These are phyloP conservation scores for Mortierella antarctica DNA, from an alignment of 192 early-diverging fungal genomes.

Conservation along the genomic window DNA sequence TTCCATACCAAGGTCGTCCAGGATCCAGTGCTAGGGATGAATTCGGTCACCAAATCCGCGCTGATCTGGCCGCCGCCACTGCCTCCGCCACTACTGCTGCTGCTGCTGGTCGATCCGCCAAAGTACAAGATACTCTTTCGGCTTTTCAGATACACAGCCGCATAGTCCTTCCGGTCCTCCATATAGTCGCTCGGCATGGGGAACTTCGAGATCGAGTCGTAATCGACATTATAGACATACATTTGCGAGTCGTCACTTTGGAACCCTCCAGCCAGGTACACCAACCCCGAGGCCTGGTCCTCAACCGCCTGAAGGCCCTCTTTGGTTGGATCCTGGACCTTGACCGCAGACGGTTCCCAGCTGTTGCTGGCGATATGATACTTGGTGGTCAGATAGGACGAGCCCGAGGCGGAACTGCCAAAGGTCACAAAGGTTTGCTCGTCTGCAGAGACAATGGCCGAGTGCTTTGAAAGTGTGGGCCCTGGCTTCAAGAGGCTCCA, in stretches of 20 bases:
- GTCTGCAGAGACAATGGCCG: constrained; percentile 9
- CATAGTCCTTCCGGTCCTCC: constrained; percentile 2
- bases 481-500: constrained; percentile 10
- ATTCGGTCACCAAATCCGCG: constrained; percentile 10
- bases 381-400: background rate
- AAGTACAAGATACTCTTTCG: constrained; percentile 18
- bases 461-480: constrained; percentile 10
- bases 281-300: constrained; percentile 4
- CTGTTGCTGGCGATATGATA: constrained; percentile 1
- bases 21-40: constrained; percentile 5
- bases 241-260: constrained; percentile 24
- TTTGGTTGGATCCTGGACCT: constrained; percentile 8
- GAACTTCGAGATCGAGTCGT: constrained; percentile 13
- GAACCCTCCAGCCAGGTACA: constrained; percentile 20
- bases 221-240: constrained; percentile 14
- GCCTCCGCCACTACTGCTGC: background rate
- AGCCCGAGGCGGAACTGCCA: background rate
- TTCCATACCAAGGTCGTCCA: constrained; percentile 6
- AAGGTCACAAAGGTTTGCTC: constrained; percentile 15
- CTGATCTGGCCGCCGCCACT: background rate
- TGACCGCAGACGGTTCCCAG: constrained; percentile 13
- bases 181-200: constrained; percentile 14
- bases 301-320: constrained; percentile 5
- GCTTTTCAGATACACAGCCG: constrained; percentile 13
- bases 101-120: background rate